Base-by-base conservation (phyloP, 805 yeast genomes). In the Lachancea thermotolerans region DNA sequence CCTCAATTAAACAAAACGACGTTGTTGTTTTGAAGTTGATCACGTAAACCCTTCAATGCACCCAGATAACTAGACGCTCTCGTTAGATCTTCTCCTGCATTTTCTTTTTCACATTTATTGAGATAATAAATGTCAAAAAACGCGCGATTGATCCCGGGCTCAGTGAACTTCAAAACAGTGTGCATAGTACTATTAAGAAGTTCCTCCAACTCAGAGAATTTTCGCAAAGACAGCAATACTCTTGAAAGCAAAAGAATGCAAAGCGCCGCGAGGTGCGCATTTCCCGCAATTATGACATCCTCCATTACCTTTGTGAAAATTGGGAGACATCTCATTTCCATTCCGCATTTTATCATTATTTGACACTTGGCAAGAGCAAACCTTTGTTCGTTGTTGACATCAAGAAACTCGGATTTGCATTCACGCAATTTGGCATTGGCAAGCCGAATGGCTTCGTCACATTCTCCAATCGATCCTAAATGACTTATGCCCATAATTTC, bases 271-370 rank as follows among this genome's bases (percentile, higher is more conserved):
- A 75, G 57, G 0, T 73, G 58, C 2, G 68, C 59, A 44, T 75
- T 68, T 1, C 82, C 78, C 8, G 74, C 67, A 3, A 59, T 55
- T 16, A 70, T 69, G 0, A 84, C 75, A 10, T 69, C 54, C 39
- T 73, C 71, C 1, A 82, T 60, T 42, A 78, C 70, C 49, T 76
- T 77, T 5, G 76, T 56, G 0, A 80, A 54, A 15, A 73, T 55
- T 0, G 82, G 72, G 8, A 82, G 50, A 0, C 76, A 78, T 46
- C 82, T 68, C 9, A 73, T 59, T 11, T 79, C 75, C 4, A 70
- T 61, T 0, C 75, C 72, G 12, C 73, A 58, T 4, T 62, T 52
- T 18, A 72, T 52, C 47, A 78, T 56, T 36, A 50, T 58, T 45
- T 33, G 50, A 46, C 51, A 54, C 28, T 42, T 60, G 55, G 33